Evolutionary conservation across 1,284 basidiomycete species (phyloP), one percentile per base, ranked within the genome.

Genomic region (Blastosporella zonata): DNA sequence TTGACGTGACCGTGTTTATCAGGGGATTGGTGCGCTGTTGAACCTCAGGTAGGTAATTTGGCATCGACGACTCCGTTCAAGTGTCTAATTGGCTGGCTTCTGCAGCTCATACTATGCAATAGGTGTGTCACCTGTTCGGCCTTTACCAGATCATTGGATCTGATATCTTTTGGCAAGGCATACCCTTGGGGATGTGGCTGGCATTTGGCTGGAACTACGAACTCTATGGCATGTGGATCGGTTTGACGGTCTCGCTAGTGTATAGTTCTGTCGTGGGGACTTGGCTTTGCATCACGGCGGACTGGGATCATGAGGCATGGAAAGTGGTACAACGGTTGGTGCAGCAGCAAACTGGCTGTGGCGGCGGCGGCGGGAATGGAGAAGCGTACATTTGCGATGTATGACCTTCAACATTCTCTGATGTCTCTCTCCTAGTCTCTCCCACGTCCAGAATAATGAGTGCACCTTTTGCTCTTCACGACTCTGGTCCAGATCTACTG

Each of bases 61-160:
- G 22, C 20, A 40, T 27, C 3, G 38, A 9, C 40, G 27, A 12
- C 10, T 13, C 5, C 25, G 25, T 10, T 27, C 25, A 27, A 27
- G 5, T 34, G 13, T 34, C 9, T 17, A 34, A 18, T 6, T 34
- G 15, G 5, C 17, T 34, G 15, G 2, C 13, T 18, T 18, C 6
- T 34, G 15, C 2, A 84, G 80, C 54, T 81, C 80, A 6, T 87
- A 87, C 64, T 87, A 87, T 57, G 66, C 79, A 35, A 65, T 87
- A 48, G 82, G 80, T 69, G 47, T 43, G 59, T 41, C 28, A 47
- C 33, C 45, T 62, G 75, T 78, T n/a, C 6, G 13, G 13, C 10
- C 5, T 22, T 12, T 7, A 8, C 34, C 4, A 6, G 17, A 10
- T 3, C n/a, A 12, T 20, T 15, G n/a, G 5, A 3, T 6, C 5